Evolutionary conservation across 345 rosid species (phyloP).

Genomic region (Hibiscus syriacus): DNA sequence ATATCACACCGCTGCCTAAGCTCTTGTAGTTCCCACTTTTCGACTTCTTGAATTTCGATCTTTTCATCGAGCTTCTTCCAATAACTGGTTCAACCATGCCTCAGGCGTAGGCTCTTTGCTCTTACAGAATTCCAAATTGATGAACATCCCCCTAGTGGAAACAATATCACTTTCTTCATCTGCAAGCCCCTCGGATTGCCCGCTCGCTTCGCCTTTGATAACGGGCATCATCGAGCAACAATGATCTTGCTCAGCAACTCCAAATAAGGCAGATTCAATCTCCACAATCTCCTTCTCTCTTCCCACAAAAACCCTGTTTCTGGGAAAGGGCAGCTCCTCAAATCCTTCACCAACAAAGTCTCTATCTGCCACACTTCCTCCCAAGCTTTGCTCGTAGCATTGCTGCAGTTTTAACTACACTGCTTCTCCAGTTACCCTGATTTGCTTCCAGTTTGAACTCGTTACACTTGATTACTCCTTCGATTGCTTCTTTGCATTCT

Average conservation of each 20-base stretch:
- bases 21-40: slow-evolving; percentile 50
- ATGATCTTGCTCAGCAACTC: slow-evolving; percentile 43
- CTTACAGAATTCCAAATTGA: slow-evolving; percentile 24
- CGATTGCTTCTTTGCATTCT: slow-evolving; percentile 76
- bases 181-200: slow-evolving; percentile 74
- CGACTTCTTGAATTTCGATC: slow-evolving; percentile 57
- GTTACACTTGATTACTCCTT: slow-evolving; percentile 59
- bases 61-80: slow-evolving; percentile 56
- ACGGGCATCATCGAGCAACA: slow-evolving; percentile 27
- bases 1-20: slow-evolving; percentile 47
- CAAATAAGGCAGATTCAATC: slow-evolving; percentile 69
- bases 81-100: slow-evolving; percentile 50
- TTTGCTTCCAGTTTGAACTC: slow-evolving; percentile 78
- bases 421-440: slow-evolving; percentile 77
- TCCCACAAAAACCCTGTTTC: slow-evolving; percentile 61
- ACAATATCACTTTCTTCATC: slow-evolving; percentile 61
- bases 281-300: slow-evolving; percentile 74
- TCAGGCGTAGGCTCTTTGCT: slow-evolving; percentile 58
- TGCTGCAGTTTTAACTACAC: slow-evolving; percentile 45
- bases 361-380: slow-evolving; percentile 52
- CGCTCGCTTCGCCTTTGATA: slow-evolving; percentile 56
- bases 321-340: slow-evolving; percentile 74
- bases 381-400: slow-evolving; percentile 68
- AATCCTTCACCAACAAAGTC: slow-evolving; percentile 32
- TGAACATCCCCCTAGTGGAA: background rate